Evolutionary conservation across 495 filamentous ascomycete species (phyloP), one percentile per base, ranked within the genome.

Genomic region (Hyaloscypha bicolor): DNA sequence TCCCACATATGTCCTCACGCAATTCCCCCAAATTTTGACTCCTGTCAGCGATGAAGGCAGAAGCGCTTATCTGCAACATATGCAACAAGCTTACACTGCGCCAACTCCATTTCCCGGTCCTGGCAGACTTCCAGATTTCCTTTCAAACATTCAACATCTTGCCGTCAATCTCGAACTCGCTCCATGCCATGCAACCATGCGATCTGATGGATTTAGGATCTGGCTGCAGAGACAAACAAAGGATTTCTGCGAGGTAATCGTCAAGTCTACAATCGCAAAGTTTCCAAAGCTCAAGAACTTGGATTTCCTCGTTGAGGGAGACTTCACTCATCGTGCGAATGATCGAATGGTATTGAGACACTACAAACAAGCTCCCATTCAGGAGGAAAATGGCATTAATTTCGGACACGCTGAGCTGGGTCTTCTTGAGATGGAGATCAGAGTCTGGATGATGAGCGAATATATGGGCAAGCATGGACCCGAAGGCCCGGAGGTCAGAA

Each of bases 401-500:
- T 56, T 56, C 21, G 53, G 53, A 56, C 53, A 56, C n/a, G 53
- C 53, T 11, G 22, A 56, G 53, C 12, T 56, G 53, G 53, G 53
- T 1, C 19, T 56, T 16, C 6, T 56, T 12, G 53, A 56, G 53
- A 29, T 12, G 29, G 53, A 56, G 29, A 56, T 56, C 19, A 25
- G 53, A 56, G 29, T 56, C 16, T 56, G 53, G 53, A 56, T 56
- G n/a, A 56, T 56, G 53, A 31, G 29, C 9, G 9, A 31, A 11
- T 29, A 25, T 29, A 29, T 56, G 53, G 29, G 22, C 25, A 56
- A 25, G 21, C n/a, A 56, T n/a, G 42, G 42, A 11, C 21, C 21
- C 22, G 22, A 56, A 19, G 53, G 22, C 29, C 29, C 29, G 0
- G 53, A 56, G 9, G 22, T 56, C 53, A 56, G 53, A 31, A 56